Evolutionary conservation across 768 basidiomycete species (phyloP), one percentile per base, ranked within the genome.

Genomic region (Amanita subjunquillea): DNA sequence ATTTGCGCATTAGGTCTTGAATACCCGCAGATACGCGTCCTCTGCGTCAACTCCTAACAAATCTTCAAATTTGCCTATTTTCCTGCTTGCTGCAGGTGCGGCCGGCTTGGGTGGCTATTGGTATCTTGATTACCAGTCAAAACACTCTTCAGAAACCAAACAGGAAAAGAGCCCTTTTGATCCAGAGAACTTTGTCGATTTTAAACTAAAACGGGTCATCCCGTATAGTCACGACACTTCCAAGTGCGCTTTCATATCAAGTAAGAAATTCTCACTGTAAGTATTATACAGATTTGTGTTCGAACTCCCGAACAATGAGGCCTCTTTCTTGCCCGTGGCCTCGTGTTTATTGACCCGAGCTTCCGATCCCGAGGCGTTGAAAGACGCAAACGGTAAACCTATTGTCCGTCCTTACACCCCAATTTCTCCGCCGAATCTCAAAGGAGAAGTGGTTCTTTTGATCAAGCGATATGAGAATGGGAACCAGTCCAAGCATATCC

Each of bases 161-260:
- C 78, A 77, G 56, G 71, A 79, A 62, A 83, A 80, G 63, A 85
- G 83, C 58, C 80, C 85, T 10, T 76, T 92, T 23, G 84, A 88
- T 63, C 79, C 87, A 6, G 69, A 87, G 54, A 80, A 83, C 57
- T 91, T 84, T 61, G 67, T 82, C 47, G 81, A 90, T 64, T 85
- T 96, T 68, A 83, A 82, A 64, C 80, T 98, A 60, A 87, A 87
- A 66, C 80, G 82, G 62, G 66, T 91, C 55, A 70, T 82, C 55
- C 84, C 84, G 0, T 96, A 95, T 76, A 98, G 96, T 78, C 87
- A 97, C 78, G 96, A 98, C 70, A 87, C 91, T 12, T 74, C 89
- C 30, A 80, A 77, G 82, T 92, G 57, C 53, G 76, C 58, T 40
- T 38, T 46, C 36, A 50, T 12, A 39, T 30, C 32, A 20, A 42